Evolutionary conservation across 495 filamentous ascomycete genomes (phyloP).

Genomic region (Neurospora tetraspora): DNA sequence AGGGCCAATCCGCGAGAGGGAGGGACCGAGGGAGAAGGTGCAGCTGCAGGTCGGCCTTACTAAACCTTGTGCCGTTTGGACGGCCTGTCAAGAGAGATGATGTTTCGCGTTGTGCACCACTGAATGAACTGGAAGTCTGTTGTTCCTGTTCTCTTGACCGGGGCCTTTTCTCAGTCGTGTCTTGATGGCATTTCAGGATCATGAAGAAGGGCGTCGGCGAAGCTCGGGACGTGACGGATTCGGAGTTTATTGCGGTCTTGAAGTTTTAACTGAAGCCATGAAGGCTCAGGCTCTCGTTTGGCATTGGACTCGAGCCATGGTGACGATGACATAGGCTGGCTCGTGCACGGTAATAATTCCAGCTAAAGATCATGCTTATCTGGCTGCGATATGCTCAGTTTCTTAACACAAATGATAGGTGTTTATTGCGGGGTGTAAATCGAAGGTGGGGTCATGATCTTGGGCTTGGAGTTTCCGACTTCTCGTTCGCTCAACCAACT

Average conservation of each 20-base stretch:
- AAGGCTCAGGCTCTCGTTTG: not conserved
- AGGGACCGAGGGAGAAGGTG: not conserved
- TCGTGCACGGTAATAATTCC: not conserved
- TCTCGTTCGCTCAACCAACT: not conserved
- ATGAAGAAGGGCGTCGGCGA: not conserved
- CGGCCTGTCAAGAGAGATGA: not conserved
- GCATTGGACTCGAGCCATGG: not conserved
- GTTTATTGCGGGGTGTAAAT: not conserved
- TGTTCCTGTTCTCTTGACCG: too few species aligned
- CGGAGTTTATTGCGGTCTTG: not conserved
- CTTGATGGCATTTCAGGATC: not conserved
- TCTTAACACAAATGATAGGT: not conserved
- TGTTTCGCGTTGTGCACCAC: not conserved
- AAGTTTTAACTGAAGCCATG: not conserved
- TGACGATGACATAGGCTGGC: not conserved
- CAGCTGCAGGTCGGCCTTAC: not conserved
- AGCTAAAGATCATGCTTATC: not conserved
- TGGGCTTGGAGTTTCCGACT: not conserved
- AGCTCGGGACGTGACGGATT: not conserved
- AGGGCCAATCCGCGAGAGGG: not conserved
- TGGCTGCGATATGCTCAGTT: not conserved
- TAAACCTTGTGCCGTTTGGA: not conserved
- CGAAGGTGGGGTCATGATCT: not conserved
- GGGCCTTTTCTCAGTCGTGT: not conserved
- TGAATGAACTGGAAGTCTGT: not conserved